Conservation (phyloP, 768 basidiomycete genomes). For the Phlegmacium glaucopus region DNA sequence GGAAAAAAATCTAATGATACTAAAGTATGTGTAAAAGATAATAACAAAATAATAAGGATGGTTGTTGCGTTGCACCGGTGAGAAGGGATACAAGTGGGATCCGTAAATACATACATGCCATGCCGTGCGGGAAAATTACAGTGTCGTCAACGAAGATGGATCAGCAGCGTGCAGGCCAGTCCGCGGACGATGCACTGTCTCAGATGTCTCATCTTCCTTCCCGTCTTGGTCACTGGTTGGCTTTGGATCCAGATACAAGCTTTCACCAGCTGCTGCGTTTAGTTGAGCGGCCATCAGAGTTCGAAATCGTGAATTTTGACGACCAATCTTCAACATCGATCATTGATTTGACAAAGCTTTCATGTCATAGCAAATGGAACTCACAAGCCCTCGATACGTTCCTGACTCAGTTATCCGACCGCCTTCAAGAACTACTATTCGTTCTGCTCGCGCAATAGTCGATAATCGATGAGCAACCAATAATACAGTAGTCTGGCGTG, state of each 20-base stretch:
- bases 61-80: constrained; percentile 10
- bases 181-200: constrained; percentile 2
- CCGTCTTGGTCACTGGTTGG: constrained; percentile 9
- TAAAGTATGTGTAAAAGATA: constrained; percentile 17
- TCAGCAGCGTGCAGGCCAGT: background rate
- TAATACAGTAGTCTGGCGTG: constrained; percentile 79
- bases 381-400: constrained; percentile 72
- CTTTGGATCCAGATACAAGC: constrained; percentile 8
- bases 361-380: constrained; percentile 14
- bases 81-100: constrained; percentile 6
- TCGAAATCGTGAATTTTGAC: constrained; percentile 75
- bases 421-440: constrained; percentile 87
- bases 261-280: constrained; percentile 41
- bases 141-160: background rate
- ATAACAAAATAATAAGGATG: constrained; percentile 7
- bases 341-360: background rate
- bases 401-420: constrained; percentile 83
- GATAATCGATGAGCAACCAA: constrained; percentile 89
- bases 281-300: constrained; percentile 89
- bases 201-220: constrained; percentile 7
- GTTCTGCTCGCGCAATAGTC: constrained; percentile 86
- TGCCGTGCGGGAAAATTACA: background rate
- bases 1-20: too few species aligned
- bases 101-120: constrained; percentile 11
- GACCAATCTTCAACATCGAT: constrained; percentile 46